Conservation (phyloP, 2,329 filamentous ascomycete species). For the Aspergillus arachidicola region DNA sequence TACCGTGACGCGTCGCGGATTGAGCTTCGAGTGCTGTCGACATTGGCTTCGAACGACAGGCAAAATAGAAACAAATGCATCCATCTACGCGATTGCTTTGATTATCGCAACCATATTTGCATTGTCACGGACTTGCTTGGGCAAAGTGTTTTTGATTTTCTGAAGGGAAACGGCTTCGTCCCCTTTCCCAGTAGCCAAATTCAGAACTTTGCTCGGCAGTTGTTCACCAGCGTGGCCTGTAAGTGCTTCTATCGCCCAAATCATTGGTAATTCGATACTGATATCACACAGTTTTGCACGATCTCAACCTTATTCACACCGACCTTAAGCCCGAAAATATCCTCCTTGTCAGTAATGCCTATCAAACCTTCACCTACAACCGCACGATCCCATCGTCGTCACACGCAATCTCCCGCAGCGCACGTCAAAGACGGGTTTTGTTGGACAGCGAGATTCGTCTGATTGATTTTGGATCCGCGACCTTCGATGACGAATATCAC, state of each 20-base stretch:
- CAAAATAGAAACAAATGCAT: conserved; percentile 96
- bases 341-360: conserved; percentile 64
- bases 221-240: conserved; percentile 99
- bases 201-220: conserved; percentile 90
- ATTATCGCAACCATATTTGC: conserved; percentile 96
- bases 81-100: conserved; percentile 93
- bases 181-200: conserved; percentile 99
- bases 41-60: conserved; percentile 85
- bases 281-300: conserved; percentile 73
- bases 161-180: conserved; percentile 93
- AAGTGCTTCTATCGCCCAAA: conserved; percentile 48
- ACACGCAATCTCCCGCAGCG: conserved; percentile 58
- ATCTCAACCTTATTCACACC: conserved; percentile 96
- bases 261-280: conserved; percentile 26
- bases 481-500: conserved; percentile 70
- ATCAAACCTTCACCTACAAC: conserved; percentile 71
- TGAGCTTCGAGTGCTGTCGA: conserved; percentile 88
- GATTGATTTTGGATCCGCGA: conserved; percentile 69
- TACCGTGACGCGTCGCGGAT: conserved; percentile 96
- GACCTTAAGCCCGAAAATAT: conserved; percentile 71
- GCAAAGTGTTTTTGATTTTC: conserved; percentile 96
- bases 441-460: conserved; percentile 67
- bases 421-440: conserved; percentile 64
- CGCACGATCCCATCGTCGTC: conserved; percentile 67
- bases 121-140: conserved; percentile 77